phyloP scores from a whole-genome alignment of 1,284 basidiomycete genomes.

The Retiboletus fuscus region DNA sequence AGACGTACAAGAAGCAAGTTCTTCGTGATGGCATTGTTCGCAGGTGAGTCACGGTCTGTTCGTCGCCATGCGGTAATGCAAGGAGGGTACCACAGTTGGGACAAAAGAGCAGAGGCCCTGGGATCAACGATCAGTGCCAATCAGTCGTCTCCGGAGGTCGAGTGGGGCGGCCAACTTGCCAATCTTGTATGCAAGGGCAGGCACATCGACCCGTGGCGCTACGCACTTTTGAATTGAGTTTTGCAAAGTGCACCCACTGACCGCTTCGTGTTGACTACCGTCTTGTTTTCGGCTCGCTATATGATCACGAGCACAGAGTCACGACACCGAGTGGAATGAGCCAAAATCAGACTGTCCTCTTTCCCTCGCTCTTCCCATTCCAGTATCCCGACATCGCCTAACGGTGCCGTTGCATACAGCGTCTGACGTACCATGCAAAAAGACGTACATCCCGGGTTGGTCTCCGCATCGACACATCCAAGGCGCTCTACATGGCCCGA shows the following conservation, averaged over 20 bases:
- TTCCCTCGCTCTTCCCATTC: not conserved
- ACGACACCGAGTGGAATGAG: too few relatives aligned
- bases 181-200: slow-evolving; percentile 45
- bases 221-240: slow-evolving; percentile 15
- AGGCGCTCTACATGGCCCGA: slow-evolving; percentile 53
- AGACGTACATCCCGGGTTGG: slow-evolving; percentile 56
- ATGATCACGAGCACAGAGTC: too few relatives aligned
- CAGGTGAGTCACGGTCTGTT: slow-evolving; percentile 84
- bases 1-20: too few relatives aligned
- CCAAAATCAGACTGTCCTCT: too few relatives aligned
- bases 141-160: slow-evolving; percentile 5
- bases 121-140: slow-evolving; percentile 23
- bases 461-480: slow-evolving; percentile 57
- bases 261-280: slow-evolving; percentile 25
- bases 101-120: slow-evolving; percentile 94
- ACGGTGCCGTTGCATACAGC: slow-evolving; percentile 39
- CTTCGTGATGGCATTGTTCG: slow-evolving; percentile 86
- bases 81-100: slow-evolving; percentile 92
- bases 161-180: slow-evolving; percentile 32
- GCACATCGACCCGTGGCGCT: slow-evolving; percentile 26
- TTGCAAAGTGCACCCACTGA: slow-evolving; percentile 28
- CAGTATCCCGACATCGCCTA: slow-evolving; percentile 44
- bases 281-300: too few relatives aligned
- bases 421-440: slow-evolving; percentile 59
- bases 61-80: slow-evolving; percentile 83